phyloP scores from a whole-genome alignment of 2,329 filamentous ascomycete species.

The Colletotrichum viniferum region DNA sequence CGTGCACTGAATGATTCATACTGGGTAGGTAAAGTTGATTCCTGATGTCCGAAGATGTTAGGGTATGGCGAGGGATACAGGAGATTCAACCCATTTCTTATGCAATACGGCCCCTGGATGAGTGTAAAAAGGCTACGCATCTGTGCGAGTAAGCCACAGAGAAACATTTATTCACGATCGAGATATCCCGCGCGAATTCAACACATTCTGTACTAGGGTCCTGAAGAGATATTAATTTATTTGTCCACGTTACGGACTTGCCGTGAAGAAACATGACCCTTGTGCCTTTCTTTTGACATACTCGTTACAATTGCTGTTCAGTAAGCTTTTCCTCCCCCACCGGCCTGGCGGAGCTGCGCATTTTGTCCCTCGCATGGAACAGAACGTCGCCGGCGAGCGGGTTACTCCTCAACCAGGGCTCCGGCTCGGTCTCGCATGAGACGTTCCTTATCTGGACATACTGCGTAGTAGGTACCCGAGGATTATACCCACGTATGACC shows the following conservation, averaged over 20 bases:
- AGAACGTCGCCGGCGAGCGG: background rate
- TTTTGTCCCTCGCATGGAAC: background rate
- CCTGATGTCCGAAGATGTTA: background rate
- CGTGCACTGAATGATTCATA: background rate
- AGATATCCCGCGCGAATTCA: background rate
- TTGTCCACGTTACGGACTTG: background rate
- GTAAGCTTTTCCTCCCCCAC: background rate
- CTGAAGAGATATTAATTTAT: background rate
- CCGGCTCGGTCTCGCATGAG: no score
- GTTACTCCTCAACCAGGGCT: background rate
- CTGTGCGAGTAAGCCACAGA: no score
- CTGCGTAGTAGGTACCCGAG: accelerated
- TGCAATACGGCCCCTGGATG: background rate
- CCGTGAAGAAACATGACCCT: background rate
- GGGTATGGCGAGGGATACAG: background rate
- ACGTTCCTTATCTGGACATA: no score
- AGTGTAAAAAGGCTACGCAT: accelerated
- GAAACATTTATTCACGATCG: background rate
- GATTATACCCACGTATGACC: no score
- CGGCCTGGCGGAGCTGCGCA: no score
- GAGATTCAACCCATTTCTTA: background rate
- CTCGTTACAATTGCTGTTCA: background rate
- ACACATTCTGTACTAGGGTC: background rate
- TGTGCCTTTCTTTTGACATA: background rate
- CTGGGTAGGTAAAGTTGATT: background rate